These are phyloP conservation scores for Elaphomyces granulatus DNA, from an alignment of 495 filamentous ascomycete genomes.

Conservation along the genomic window DNA sequence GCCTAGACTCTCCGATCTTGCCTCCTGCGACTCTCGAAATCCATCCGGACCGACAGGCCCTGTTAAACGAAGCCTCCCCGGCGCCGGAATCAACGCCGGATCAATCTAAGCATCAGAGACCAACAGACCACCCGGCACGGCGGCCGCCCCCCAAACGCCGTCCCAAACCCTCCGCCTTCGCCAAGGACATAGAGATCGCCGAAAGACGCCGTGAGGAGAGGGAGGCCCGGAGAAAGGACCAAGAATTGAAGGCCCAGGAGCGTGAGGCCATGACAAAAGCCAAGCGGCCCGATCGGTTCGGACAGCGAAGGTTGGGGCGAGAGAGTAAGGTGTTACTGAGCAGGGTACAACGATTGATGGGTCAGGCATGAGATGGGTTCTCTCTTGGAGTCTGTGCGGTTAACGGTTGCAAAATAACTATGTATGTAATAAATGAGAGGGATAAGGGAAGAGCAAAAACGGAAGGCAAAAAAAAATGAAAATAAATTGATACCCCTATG, in stretches of 20 bases:
- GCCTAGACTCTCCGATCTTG: slow-evolving; percentile 14
- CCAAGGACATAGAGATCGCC: slow-evolving; percentile 59
- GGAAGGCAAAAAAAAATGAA: too few relatives aligned
- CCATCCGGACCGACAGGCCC: slow-evolving; percentile 52
- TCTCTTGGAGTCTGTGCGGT: too few relatives aligned
- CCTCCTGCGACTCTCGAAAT: slow-evolving; percentile 34
- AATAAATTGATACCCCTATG: too few relatives aligned
- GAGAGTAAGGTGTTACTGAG: slow-evolving; percentile 75
- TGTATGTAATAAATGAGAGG: too few relatives aligned
- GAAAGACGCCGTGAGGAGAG: slow-evolving; percentile 48
- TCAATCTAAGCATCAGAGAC: slow-evolving; percentile 6
- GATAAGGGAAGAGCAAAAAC: too few relatives aligned
- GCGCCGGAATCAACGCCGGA: slow-evolving; percentile 14
- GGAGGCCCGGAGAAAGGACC: slow-evolving; percentile 43
- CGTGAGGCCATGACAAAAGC: slow-evolving; percentile 64
- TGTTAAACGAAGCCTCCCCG: slow-evolving; percentile 37
- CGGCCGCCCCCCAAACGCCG: slow-evolving; percentile 21
- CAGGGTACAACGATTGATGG: slow-evolving; percentile 62
- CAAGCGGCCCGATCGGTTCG: slow-evolving; percentile 55
- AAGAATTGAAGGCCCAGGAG: slow-evolving; percentile 45
- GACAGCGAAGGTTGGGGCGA: slow-evolving; percentile 68
- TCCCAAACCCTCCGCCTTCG: slow-evolving; percentile 54
- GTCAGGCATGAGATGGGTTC: too few relatives aligned
- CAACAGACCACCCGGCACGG: background rate
- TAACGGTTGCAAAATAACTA: too few relatives aligned